Evolutionary conservation across 1,284 basidiomycete species (phyloP).

Genomic region (Xerocomus amazonicus): DNA sequence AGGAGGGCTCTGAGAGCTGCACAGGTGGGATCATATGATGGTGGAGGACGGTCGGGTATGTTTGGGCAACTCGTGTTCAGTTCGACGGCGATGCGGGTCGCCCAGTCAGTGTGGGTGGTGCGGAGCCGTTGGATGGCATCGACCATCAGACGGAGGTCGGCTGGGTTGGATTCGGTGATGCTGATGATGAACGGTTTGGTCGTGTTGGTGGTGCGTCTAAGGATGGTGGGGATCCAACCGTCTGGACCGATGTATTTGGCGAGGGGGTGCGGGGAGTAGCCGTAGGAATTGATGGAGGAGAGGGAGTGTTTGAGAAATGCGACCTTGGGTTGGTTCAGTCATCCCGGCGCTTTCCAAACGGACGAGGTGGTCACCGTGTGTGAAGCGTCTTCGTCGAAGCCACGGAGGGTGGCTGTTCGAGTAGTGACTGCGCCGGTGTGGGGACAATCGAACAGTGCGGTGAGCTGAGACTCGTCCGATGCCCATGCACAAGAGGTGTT

Average conservation of each 20-base stretch:
- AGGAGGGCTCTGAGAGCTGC: constrained; percentile 37
- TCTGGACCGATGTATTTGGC: constrained; percentile 46
- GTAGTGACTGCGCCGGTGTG: constrained; percentile 75
- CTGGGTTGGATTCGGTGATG: constrained; percentile 58
- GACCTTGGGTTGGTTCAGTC: constrained; percentile 43
- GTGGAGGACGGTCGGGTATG: constrained; percentile 57
- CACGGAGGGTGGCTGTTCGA: constrained; percentile 64
- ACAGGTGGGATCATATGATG: constrained; percentile 52
- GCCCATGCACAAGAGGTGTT: constrained; percentile 81
- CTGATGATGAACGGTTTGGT: constrained; percentile 73
- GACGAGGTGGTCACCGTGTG: constrained; percentile 48
- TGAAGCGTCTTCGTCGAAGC: constrained; percentile 58
- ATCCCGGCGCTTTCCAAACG: neutral
- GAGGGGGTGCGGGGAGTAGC: constrained; percentile 74
- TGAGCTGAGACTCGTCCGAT: constrained; percentile 59
- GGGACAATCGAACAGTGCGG: constrained; percentile 57
- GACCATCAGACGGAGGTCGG: constrained; percentile 53
- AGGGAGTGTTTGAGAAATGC: constrained; percentile 47
- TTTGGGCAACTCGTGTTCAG: constrained; percentile 82
- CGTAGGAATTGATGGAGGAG: constrained; percentile 73
- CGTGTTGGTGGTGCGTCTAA: constrained; percentile 32
- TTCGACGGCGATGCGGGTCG: constrained; percentile 59
- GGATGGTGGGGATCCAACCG: constrained; percentile 54
- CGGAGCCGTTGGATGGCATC: constrained; percentile 49
- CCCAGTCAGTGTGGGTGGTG: constrained; percentile 37